Evolutionary conservation across 345 rosid species (phyloP).

Genomic region (Trapa bicornis): DNA sequence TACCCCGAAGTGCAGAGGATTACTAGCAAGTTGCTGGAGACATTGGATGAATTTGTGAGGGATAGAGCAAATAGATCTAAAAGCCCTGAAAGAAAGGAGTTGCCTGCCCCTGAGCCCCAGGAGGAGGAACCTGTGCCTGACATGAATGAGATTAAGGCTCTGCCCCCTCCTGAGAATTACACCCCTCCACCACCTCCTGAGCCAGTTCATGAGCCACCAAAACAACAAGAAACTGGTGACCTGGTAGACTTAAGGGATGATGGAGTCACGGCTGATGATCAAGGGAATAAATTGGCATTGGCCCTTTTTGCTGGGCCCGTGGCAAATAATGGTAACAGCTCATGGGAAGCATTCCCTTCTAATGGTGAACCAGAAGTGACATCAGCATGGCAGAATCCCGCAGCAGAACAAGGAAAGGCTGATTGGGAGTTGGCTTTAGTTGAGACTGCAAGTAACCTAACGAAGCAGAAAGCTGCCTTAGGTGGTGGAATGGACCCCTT

Average conservation of each 20-base stretch:
- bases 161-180: slow-evolving; percentile 54
- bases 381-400: slow-evolving; percentile 75
- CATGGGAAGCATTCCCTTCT: slow-evolving; percentile 80
- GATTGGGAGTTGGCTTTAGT: slow-evolving; percentile 96
- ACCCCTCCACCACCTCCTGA: slow-evolving; percentile 38
- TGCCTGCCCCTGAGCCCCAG: slow-evolving; percentile 31
- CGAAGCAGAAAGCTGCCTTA: slow-evolving; percentile 57
- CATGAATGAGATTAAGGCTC: slow-evolving; percentile 74
- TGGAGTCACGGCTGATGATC: slow-evolving; percentile 62
- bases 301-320: slow-evolving; percentile 63
- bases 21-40: slow-evolving; percentile 61
- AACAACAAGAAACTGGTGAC: slow-evolving; percentile 43
- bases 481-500: slow-evolving; percentile 79
- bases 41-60: slow-evolving; percentile 74
- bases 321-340: slow-evolving; percentile 32
- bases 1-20: slow-evolving; percentile 88
- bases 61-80: slow-evolving; percentile 52
- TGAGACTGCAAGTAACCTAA: slow-evolving; percentile 64
- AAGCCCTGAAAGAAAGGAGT: slow-evolving; percentile 56
- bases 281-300: slow-evolving; percentile 74
- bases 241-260: slow-evolving; percentile 72
- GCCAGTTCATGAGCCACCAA: slow-evolving; percentile 34
- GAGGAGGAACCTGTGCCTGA: slow-evolving; percentile 30
- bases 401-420: slow-evolving; percentile 72
- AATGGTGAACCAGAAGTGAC: slow-evolving; percentile 42